Percentiles rank a stretch among this genome's conserved stretches.
Evolutionary conservation across 2,329 filamentous ascomycete genomes (phyloP).

Genomic region (Exophiala aquamarina): DNA sequence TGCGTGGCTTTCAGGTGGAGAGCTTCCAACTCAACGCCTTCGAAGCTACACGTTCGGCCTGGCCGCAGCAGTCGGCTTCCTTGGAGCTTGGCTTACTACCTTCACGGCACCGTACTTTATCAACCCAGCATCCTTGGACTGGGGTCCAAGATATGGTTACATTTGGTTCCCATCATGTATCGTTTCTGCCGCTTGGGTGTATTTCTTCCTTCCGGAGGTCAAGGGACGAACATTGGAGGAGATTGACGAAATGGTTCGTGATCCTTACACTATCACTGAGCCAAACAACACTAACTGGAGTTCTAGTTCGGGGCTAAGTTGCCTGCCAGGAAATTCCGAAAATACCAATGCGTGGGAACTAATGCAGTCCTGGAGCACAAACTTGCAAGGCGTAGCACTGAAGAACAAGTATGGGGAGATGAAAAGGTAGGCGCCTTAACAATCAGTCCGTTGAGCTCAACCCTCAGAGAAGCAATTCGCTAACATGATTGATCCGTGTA

Average conservation of each 20-base stretch:
- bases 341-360: too few species aligned
- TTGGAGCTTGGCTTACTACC: conserved; percentile 57
- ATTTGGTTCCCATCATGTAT: conserved; percentile 45
- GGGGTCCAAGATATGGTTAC: conserved; percentile 59
- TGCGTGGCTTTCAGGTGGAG: conserved; percentile 55
- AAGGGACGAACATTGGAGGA: conserved; percentile 55
- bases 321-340: too few species aligned
- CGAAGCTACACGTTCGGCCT: conserved; percentile 58
- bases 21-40: conserved; percentile 57
- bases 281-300: too few species aligned
- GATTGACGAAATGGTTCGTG: conserved; percentile 54
- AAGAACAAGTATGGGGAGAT: too few species aligned
- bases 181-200: conserved; percentile 6
- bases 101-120: conserved; percentile 63
- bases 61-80: conserved; percentile 55
- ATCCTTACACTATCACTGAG: too few species aligned
- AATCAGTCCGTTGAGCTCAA: too few species aligned
- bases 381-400: too few species aligned
- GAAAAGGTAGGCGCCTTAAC: too few species aligned
- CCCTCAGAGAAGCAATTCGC: too few species aligned
- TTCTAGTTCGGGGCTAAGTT: too few species aligned
- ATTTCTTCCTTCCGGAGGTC: conserved; percentile 51
- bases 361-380: too few species aligned
- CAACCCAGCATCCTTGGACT: conserved; percentile 53
- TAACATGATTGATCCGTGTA: too few species aligned